These are phyloP conservation scores for Synchytrium microbalum DNA, from an alignment of 371 early-diverging fungal species.

Conservation along the genomic window DNA sequence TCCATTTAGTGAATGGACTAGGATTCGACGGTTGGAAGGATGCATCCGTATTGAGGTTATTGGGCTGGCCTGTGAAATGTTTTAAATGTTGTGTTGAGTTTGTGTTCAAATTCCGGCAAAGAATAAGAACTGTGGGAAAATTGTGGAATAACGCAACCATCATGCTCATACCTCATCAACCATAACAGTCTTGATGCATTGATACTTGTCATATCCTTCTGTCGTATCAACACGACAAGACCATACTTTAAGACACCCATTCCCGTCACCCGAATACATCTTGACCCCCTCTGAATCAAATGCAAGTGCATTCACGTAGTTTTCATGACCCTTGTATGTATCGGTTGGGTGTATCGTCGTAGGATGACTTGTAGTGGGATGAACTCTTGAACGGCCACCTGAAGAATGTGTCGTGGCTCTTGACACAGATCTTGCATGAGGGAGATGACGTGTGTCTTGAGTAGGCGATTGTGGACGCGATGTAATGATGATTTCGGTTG, in stretches of 20 bases:
- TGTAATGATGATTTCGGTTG: constrained; percentile 1
- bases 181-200: constrained; percentile 25
- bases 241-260: constrained; percentile 32
- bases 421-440: not conserved
- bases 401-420: constrained; percentile 2
- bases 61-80: constrained; percentile 9
- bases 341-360: constrained; percentile 8
- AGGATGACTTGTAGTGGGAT: not conserved
- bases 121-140: not conserved
- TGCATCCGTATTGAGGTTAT: constrained; percentile 25
- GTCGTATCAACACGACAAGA: constrained; percentile 12
- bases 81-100: not conserved
- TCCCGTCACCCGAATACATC: constrained; percentile 30
- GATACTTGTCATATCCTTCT: constrained; percentile 9
- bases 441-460: not conserved
- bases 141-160: not conserved
- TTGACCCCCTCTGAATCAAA: constrained; percentile 27
- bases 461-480: constrained; percentile 6
- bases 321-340: constrained; percentile 22
- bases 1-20: constrained; percentile 16
- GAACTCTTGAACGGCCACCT: not conserved
- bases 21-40: constrained; percentile 22
- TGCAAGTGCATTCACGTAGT: constrained; percentile 24
- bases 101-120: not conserved
- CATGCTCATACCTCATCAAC: constrained; percentile 5